Percentiles rank a stretch among this genome's conserved stretches.
phyloP scores from a whole-genome alignment of 2,329 filamentous ascomycete species.

The Herpomyces periplanetae region DNA sequence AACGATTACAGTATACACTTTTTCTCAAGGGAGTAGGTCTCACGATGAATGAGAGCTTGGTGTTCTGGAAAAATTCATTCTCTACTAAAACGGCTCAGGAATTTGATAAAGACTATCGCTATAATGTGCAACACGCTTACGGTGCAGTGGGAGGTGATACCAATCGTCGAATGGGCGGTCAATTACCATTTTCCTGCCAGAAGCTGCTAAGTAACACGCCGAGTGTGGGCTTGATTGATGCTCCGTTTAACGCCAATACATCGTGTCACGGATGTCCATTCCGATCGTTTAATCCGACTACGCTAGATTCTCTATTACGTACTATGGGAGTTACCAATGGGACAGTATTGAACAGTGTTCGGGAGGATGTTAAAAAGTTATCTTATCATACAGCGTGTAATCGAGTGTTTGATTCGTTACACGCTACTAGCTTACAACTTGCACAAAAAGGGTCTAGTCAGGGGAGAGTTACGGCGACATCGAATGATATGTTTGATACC shows the following conservation, averaged over 20 bases:
- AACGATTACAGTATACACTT: constrained; percentile 66
- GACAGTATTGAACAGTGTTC: constrained; percentile 34
- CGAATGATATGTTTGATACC: constrained; percentile 38
- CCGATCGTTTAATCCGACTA: constrained; percentile 58
- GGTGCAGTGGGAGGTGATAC: constrained; percentile 77
- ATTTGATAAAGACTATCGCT: constrained; percentile 90
- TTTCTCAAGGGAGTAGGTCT: constrained; percentile 89
- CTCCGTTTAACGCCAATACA: no score
- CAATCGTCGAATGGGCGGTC: constrained; percentile 50
- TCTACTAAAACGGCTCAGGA: constrained; percentile 57
- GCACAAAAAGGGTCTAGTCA: constrained; percentile 8
- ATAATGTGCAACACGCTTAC: constrained; percentile 80
- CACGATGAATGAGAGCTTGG: constrained; percentile 50
- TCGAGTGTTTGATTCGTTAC: constrained; percentile 54
- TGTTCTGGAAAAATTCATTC: constrained; percentile 70
- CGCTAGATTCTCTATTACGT: constrained; percentile 34
- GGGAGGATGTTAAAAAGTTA: constrained; percentile 53
- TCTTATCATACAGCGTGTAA: constrained; percentile 90
- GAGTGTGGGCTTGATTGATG: constrained; percentile 45
- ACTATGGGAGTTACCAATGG: constrained; percentile 38
- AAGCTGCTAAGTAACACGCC: constrained; percentile 77
- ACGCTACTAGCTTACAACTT: constrained; percentile 20
- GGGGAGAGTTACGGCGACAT: constrained; percentile 7
- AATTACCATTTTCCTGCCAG: constrained; percentile 69
- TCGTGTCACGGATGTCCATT: constrained; percentile 98